phyloP scores from a whole-genome alignment of 306 rosid species.

The Prunus mume region DNA sequence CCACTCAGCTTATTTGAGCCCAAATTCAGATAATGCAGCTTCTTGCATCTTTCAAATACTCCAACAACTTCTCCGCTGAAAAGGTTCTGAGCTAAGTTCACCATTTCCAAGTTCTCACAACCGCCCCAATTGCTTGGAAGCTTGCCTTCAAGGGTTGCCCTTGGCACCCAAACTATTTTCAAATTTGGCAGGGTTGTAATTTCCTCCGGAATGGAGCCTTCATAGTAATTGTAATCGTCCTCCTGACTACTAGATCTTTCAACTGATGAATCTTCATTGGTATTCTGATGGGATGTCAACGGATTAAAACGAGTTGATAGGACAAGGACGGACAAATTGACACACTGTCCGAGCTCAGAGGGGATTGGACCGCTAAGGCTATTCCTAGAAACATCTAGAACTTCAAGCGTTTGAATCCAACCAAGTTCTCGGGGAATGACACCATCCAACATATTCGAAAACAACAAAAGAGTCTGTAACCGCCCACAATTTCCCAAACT shows the following conservation, averaged over 20 bases:
- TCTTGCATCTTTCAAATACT: slow-evolving; percentile 28
- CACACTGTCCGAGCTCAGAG: slow-evolving; percentile 27
- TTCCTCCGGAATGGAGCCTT: slow-evolving; percentile 35
- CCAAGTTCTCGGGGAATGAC: slow-evolving; percentile 29
- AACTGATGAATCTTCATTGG: slow-evolving; percentile 1
- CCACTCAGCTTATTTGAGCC: slow-evolving; percentile 32
- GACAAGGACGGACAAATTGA: slow-evolving; percentile 29
- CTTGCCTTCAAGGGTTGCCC: slow-evolving; percentile 21
- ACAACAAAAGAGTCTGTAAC: slow-evolving; percentile 29
- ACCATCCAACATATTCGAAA: slow-evolving; percentile 27
- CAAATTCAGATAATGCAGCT: slow-evolving; percentile 33
- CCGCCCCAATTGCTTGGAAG: slow-evolving; percentile 32
- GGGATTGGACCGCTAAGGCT: slow-evolving; percentile 35
- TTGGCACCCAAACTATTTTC: slow-evolving; percentile 27
- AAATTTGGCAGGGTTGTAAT: slow-evolving; percentile 14
- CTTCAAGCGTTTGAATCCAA: slow-evolving; percentile 26
- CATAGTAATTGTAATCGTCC: slow-evolving; percentile 26
- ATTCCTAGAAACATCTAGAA: slow-evolving; percentile 38
- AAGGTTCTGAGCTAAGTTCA: slow-evolving; percentile 29
- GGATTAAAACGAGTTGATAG: slow-evolving; percentile 23
- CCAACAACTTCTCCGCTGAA: slow-evolving; percentile 27
- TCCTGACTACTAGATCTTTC: neutral
- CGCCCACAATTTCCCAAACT: slow-evolving; percentile 31
- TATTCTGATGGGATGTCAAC: neutral
- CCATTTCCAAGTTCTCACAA: slow-evolving; percentile 35